A percentile compares a stretch with the other conserved stretches of the same genome.
Evolutionary conservation across 163 green algal species (phyloP).

Genomic region (Prototheca wickerhamii): DNA sequence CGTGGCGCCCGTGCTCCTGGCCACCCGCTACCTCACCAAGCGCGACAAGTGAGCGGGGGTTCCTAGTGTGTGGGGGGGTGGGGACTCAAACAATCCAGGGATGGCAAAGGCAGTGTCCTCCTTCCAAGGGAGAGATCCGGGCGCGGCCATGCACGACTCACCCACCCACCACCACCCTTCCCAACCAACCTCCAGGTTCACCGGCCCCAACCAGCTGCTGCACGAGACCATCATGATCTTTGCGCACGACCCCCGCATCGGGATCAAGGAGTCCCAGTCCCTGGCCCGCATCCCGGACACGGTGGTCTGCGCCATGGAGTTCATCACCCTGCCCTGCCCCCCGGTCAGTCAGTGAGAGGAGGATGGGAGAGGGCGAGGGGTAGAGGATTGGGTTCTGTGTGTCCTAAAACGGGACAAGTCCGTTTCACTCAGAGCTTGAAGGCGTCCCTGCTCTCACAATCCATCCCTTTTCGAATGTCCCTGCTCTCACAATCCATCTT

Average conservation of each 20-base stretch:
- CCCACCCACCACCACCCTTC: not conserved
- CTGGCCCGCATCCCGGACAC: slow-evolving; percentile 78
- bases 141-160: not conserved
- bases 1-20: slow-evolving; percentile 70
- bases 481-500: not conserved
- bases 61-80: too few relatives aligned
- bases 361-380: not conserved
- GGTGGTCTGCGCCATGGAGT: slow-evolving; percentile 83
- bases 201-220: slow-evolving; percentile 73
- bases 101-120: not conserved
- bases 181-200: slow-evolving; percentile 32
- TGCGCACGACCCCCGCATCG: slow-evolving; percentile 39
- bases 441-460: not conserved
- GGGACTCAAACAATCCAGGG: too few relatives aligned
- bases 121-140: too few relatives aligned
- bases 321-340: slow-evolving; percentile 67
- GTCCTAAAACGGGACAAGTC: not conserved
- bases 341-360: too few relatives aligned
- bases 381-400: not conserved
- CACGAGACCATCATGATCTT: slow-evolving; percentile 61
- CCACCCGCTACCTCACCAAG: slow-evolving; percentile 75
- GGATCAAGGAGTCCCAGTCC: slow-evolving; percentile 73
- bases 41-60: slow-evolving; percentile 40
- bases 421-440: not conserved
- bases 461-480: too few relatives aligned